Percentiles rank a stretch among this genome's conserved stretches.
phyloP scores from a whole-genome alignment of 345 rosid genomes.

The Corchorus olitorius region DNA sequence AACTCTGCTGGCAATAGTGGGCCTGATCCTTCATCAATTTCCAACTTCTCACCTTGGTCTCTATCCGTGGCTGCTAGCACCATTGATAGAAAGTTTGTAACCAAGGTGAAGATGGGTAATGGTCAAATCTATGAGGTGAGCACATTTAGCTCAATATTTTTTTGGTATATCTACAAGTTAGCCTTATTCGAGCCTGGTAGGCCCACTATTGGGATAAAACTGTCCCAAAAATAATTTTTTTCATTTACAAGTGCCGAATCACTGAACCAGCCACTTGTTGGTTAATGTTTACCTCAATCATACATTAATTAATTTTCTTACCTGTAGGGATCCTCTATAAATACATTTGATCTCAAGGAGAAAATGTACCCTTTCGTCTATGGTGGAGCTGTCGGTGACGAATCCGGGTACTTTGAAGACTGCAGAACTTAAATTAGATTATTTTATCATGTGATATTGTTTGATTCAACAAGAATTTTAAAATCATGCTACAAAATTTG shows the following conservation, averaged over 20 bases:
- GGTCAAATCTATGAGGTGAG: slow-evolving; percentile 31
- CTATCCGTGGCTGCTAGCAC: slow-evolving; percentile 51
- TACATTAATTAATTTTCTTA: neutral
- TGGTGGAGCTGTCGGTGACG: neutral
- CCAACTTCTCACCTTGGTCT: slow-evolving; percentile 42
- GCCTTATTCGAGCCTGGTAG: no score
- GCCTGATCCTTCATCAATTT: neutral
- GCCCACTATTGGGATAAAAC: no score
- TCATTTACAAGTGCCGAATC: no score
- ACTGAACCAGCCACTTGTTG: neutral
- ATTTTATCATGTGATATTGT: neutral
- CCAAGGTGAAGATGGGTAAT: slow-evolving; percentile 37
- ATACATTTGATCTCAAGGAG: slow-evolving; percentile 15
- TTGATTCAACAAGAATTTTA: neutral
- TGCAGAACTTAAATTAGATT: neutral
- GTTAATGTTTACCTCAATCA: neutral
- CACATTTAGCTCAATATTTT: neutral
- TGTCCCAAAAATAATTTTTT: no score
- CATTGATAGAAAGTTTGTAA: slow-evolving; percentile 36
- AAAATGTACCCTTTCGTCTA: slow-evolving; percentile 25
- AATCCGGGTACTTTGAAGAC: neutral
- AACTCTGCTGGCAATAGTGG: slow-evolving; percentile 38
- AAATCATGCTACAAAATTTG: neutral
- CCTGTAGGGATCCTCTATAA: slow-evolving; percentile 9
- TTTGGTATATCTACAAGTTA: neutral